Percentiles rank a stretch among this genome's conserved stretches.
Evolutionary conservation across 2,329 filamentous ascomycete genomes (phyloP).

Genomic region (Aaosphaeria pasadenensis): DNA sequence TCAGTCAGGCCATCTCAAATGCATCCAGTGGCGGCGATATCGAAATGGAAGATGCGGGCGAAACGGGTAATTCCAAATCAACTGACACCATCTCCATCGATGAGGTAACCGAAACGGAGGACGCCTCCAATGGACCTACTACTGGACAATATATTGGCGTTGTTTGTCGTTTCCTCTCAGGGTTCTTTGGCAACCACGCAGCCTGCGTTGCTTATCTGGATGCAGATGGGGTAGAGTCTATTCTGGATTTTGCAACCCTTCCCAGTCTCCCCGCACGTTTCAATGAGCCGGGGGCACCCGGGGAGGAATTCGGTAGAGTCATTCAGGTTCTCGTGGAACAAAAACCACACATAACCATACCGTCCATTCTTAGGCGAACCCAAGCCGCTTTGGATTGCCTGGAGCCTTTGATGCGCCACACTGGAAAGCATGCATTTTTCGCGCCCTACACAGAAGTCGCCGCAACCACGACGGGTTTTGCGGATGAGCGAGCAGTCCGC

Average conservation of each 20-base stretch:
- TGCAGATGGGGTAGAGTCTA: constrained; percentile 74
- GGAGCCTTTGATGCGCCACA: constrained; percentile 60
- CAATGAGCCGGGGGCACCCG: constrained; percentile 57
- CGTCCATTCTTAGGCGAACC: constrained; percentile 73
- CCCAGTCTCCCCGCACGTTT: constrained; percentile 76
- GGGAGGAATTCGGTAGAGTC: constrained; percentile 69
- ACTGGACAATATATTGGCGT: constrained; percentile 71
- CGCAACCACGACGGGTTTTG: constrained; percentile 14
- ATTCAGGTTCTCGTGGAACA: constrained; percentile 76
- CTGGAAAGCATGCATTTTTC: constrained; percentile 63
- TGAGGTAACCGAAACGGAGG: constrained; percentile 47
- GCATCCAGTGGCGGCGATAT: constrained; percentile 49
- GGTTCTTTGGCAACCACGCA: constrained; percentile 71
- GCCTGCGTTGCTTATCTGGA: constrained; percentile 74
- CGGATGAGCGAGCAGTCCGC: constrained; percentile 38
- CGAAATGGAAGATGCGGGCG: constrained; percentile 59
- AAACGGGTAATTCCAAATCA: constrained; percentile 2
- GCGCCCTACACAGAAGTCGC: constrained; percentile 53
- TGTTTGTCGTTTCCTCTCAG: constrained; percentile 71
- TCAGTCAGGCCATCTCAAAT: constrained; percentile 7
- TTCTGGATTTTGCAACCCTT: constrained; percentile 80
- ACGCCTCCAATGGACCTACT: constrained; percentile 50
- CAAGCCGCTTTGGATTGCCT: constrained; percentile 68
- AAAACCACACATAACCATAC: constrained; percentile 76
- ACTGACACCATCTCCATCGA: constrained; percentile 30